Base-by-base conservation (phyloP, 2,329 filamentous ascomycete species). In the Clonostachys rosea region DNA sequence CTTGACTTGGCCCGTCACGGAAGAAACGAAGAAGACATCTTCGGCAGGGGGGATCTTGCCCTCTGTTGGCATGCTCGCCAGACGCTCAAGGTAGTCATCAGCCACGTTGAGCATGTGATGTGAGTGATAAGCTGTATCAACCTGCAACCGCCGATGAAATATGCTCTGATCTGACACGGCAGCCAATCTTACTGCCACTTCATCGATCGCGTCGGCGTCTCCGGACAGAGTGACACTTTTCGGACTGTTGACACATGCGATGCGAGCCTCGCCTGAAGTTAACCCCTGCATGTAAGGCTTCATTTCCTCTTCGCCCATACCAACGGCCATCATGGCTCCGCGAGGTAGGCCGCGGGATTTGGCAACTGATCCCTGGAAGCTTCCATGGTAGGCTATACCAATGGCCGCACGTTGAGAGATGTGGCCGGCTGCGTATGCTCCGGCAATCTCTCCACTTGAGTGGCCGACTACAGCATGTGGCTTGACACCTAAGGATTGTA, bases 301-400 rank as follows among this genome's bases (percentile, higher is more conserved):
- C 4, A 47, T 34, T 5, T 47, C 49, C 30, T 50, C 46, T 18
- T 69, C 65, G 37, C 63, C 69, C 2, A 68, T 66, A 3, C 75
- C 79, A 4, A 80, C 75, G 1, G 79, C 79, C 57, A 81, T 67
- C 79, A 83, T 83, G 8, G 69, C 61, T 0, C 78, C 78, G 5
- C 62, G 61, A 1, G 75, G 20, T 36, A 30, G 18, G 47, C 34
- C 34, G 43, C 37, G 36, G 36, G 36, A 39, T 64, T 73, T 42
- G 75, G 54, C 3, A 68, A 60, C 3, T 67, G 66, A 5, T 73
- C 65, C 16, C 73, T 65, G 30, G 68, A 63, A 2, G 24, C 71
- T 73, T 13, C 74, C 63, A 52, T 71, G 68, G 56, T 79, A 82
- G 2, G 77, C 77, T 12, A 75, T 66, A 1, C 65, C 62, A 59